A percentile compares a stretch with the other conserved stretches of the same genome.
These are phyloP conservation scores for Perkinsela sp. DNA, from an alignment of 208 protist genomes.

Conservation along the genomic window DNA sequence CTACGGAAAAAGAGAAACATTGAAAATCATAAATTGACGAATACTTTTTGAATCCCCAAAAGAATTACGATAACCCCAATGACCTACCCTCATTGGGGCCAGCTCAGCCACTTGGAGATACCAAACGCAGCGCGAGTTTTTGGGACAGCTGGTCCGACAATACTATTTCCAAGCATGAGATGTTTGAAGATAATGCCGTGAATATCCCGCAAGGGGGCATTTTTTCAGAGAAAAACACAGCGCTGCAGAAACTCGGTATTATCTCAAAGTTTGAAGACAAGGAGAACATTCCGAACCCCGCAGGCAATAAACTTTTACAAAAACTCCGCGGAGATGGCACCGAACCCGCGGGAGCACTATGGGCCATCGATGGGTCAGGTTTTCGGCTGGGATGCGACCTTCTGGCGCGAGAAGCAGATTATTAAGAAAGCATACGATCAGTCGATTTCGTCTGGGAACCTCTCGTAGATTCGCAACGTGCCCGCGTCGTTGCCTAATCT, in stretches of 20 bases:
- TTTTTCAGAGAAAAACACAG: conserved; percentile 51
- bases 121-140: conserved; percentile 20
- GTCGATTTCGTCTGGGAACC: conserved; percentile 12
- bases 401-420: conserved; percentile 42
- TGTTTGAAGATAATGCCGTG: conserved; percentile 39
- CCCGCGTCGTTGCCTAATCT: conserved; percentile 14
- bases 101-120: not conserved
- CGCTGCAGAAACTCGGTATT: conserved; percentile 36
- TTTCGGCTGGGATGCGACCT: conserved; percentile 40
- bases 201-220: conserved; percentile 36
- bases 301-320: conserved; percentile 18
- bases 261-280: conserved; percentile 21
- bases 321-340: conserved; percentile 22
- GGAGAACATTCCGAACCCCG: conserved; percentile 16
- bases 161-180: conserved; percentile 44
- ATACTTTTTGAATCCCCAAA: too few relatives aligned
- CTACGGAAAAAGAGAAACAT: not conserved
- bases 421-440: conserved; percentile 29
- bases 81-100: not conserved
- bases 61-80: too few relatives aligned
- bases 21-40: not conserved
- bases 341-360: conserved; percentile 33
- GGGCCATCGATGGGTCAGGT: conserved; percentile 48
- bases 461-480: conserved; percentile 10
- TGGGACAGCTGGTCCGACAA: conserved; percentile 43